These are phyloP conservation scores for Elaeis guineensis DNA, from an alignment of 176 grass and related monocot genomes.

Conservation along the genomic window DNA sequence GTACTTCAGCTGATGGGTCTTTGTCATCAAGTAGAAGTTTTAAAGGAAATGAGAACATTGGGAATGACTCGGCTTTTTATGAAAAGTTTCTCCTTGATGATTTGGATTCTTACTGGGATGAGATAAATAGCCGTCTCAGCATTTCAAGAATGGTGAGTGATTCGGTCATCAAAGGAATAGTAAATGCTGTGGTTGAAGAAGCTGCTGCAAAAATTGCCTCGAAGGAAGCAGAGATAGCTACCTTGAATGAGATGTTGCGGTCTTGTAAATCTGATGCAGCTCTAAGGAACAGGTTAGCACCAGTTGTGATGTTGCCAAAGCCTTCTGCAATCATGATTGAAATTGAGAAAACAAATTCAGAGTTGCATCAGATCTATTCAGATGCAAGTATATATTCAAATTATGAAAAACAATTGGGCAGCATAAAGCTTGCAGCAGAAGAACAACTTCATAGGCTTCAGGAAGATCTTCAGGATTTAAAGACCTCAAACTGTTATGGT, in stretches of 20 bases:
- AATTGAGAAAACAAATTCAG: slow-evolving; percentile 16
- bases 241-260: slow-evolving; percentile 18
- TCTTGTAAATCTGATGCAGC: slow-evolving; percentile 8
- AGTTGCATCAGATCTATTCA: slow-evolving; percentile 12
- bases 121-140: slow-evolving; percentile 30
- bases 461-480: slow-evolving; percentile 38
- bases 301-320: neutral
- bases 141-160: slow-evolving; percentile 29
- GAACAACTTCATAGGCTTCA: slow-evolving; percentile 48
- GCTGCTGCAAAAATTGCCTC: slow-evolving; percentile 26
- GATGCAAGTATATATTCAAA: slow-evolving; percentile 15
- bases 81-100: slow-evolving; percentile 25
- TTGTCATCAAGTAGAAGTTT: slow-evolving; percentile 4
- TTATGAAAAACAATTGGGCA: slow-evolving; percentile 12
- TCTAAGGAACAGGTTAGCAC: neutral
- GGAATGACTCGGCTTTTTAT: slow-evolving; percentile 23
- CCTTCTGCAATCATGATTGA: neutral
- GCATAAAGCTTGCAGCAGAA: slow-evolving; percentile 31
- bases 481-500: slow-evolving; percentile 1
- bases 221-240: slow-evolving; percentile 29
- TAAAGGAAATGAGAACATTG: slow-evolving; percentile 10
- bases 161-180: slow-evolving; percentile 30
- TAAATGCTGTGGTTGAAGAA: slow-evolving; percentile 30
- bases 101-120: slow-evolving; percentile 34
- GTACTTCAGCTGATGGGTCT: slow-evolving; percentile 5